Evolutionary conservation across 768 basidiomycete genomes (phyloP), one percentile per base, ranked within the genome.

Genomic region (Steccherinum ochraceum): DNA sequence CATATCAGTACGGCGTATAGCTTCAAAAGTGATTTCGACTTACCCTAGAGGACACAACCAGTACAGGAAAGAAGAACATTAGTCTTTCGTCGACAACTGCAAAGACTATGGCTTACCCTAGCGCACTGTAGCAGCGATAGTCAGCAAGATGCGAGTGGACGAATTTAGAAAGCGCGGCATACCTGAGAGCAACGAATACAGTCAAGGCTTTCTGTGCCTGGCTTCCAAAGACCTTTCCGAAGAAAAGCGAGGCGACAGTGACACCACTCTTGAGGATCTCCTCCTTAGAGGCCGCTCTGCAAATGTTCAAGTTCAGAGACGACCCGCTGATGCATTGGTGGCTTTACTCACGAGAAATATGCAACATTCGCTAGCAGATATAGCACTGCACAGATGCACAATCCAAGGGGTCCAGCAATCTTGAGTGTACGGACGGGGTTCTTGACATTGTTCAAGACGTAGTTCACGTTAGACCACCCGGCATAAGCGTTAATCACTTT

Each of bases 201-300:
- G 77, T 73, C n/a, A 83, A 59, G 2, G 77, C 79, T 56, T 70
- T 73, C 61, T 80, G 70, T 1, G 81, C 81, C 3, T 67, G 51
- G 0, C 59, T 56, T 4, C 81, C 81, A 46, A 83, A 83, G 7
- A 83, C 80, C 13, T 79, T 78, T 49, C 67, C 58, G 61, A 83
- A 83, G 60, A 82, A 83, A 25, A 83, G 59, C 0, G 78, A 69
- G 2, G 81, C 81, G n/a, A 83, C 79, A 0, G 78, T 80, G 5
- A 76, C 75, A 0, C 76, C 78, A 0, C 72, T 69, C 7, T 69
- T 62, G 25, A 69, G 49, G 26, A 84, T 80, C 52, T 80, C 69
- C 4, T 71, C 62, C 59, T 78, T 74, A 3, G 77, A 70, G 2
- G 75, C 69, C 1, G 76, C 77, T 2, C 63, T 69, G 50, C 5